Evolutionary conservation across 352 stramenopile species (phyloP), one percentile per base, ranked within the genome.

Genomic region (Phytophthora cactorum): DNA sequence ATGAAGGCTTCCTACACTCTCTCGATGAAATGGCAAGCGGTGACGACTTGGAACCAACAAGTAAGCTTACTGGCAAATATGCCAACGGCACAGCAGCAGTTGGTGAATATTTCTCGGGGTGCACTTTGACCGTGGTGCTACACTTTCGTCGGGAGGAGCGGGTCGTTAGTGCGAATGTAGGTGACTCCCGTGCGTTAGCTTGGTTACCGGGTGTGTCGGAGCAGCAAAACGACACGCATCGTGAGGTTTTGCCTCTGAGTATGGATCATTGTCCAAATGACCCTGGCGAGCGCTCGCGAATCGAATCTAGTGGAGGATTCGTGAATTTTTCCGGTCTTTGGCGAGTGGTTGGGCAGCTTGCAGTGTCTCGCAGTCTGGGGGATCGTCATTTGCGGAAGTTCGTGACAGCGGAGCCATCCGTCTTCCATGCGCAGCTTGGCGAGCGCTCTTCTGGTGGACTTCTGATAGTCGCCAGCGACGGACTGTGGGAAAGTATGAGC

Each of bases 281-380:
- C 0, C 46, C 70, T 1, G 41, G 22, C 15, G 87, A 95, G 59
- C 74, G 81, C 6, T 66, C 52, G 4, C 78, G 87, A 28, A 91
- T 95, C 59, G 85, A 95, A 47, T 91, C 82, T 3, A 93, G 82
- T 38, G 87, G 87, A 6, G 87, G 87, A 5, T 92, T 93, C 50
- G 76, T 95, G 36, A 77, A 53, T 14, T 92, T 88, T 52, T 70
- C 75, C 17, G 88, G 88, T 11, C 75, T 93, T 17, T 91, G 85
- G 82, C 73, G 93, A 71, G 92, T 98, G 2, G 93, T 97, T 63
- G 93, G 93, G 12, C 88, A 90, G 51, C 81, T 99, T 22, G 94
- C 93, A 36, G 90, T 99, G 31, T 97, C 93, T 8, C 79, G 96
- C 17, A 97, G 91, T 62, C 79, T 99, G 28, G 96, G 96, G 29